Evolutionary conservation across 306 rosid species (phyloP).

Genomic region (Cyamopsis tetragonoloba): DNA sequence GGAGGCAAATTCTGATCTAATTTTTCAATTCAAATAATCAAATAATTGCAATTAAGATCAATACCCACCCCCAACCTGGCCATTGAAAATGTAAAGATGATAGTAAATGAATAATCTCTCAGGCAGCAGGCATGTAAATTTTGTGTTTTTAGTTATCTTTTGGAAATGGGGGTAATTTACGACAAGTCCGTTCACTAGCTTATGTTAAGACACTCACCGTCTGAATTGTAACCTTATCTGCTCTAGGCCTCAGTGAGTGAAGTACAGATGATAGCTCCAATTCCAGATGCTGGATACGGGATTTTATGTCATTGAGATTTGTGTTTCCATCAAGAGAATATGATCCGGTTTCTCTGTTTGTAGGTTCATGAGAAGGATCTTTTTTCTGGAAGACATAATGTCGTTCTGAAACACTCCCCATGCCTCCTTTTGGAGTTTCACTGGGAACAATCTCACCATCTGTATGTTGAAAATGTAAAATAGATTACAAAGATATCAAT

Average conservation of each 20-base stretch:
- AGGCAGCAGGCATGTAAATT: slow-evolving; percentile 5
- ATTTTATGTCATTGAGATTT: slow-evolving; percentile 38
- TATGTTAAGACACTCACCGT: slow-evolving; percentile 34
- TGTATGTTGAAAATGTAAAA: too few relatives aligned
- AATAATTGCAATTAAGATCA: background rate
- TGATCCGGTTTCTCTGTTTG: slow-evolving; percentile 26
- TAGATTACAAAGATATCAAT: slow-evolving; percentile 27
- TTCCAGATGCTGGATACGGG: slow-evolving; percentile 56
- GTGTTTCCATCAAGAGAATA: slow-evolving; percentile 31
- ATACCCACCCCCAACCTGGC: background rate
- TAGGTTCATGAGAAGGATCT: slow-evolving; percentile 20
- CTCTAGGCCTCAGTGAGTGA: slow-evolving; percentile 43
- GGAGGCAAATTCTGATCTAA: background rate
- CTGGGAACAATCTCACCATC: slow-evolving; percentile 59
- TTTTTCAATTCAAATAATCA: background rate
- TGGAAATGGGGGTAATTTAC: background rate
- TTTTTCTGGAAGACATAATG: slow-evolving; percentile 27
- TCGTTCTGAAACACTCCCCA: slow-evolving; percentile 28
- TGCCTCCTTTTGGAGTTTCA: slow-evolving; percentile 27
- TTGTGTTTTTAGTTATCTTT: background rate
- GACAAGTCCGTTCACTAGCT: background rate
- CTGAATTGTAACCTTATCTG: slow-evolving; percentile 25
- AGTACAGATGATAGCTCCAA: slow-evolving; percentile 63
- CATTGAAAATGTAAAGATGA: background rate
- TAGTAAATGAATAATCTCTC: slow-evolving; percentile 7